A percentile compares a stretch with the other conserved stretches of the same genome.
These are phyloP conservation scores for Phalaenopsis aphrodite DNA, from an alignment of 106 monocot species.

Conservation along the genomic window DNA sequence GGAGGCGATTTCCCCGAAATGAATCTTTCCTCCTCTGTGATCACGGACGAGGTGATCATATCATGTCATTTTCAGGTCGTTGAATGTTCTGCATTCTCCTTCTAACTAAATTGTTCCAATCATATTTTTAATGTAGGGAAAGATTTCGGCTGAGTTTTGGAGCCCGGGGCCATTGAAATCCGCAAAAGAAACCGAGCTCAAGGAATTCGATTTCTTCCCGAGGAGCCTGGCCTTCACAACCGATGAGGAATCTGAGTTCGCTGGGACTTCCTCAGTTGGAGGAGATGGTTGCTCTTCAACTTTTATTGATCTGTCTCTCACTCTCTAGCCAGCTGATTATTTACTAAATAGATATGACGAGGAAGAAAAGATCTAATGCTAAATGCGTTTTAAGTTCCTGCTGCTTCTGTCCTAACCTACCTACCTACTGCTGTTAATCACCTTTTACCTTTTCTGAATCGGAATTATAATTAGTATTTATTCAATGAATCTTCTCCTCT, in stretches of 20 bases:
- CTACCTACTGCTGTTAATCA: neutral
- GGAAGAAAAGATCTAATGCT: neutral
- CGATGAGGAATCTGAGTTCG: slow-evolving; percentile 11
- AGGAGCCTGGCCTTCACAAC: neutral
- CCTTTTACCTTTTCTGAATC: neutral
- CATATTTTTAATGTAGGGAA: neutral
- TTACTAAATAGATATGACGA: neutral
- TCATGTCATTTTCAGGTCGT: neutral
- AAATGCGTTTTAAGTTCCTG: neutral
- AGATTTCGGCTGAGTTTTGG: neutral
- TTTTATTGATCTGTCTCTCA: slow-evolving; percentile 43
- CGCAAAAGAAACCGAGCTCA: slow-evolving; percentile 11
- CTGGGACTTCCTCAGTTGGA: slow-evolving; percentile 11
- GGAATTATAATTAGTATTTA: neutral
- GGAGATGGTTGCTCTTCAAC: slow-evolving; percentile 5
- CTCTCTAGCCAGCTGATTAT: slow-evolving; percentile 17
- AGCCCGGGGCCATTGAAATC: slow-evolving; percentile 9
- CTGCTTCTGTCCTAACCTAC: neutral
- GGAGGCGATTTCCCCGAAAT: slow-evolving; percentile 17
- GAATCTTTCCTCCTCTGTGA: slow-evolving; percentile 15
- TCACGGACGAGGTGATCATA: slow-evolving; percentile 14
- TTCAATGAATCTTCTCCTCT: neutral
- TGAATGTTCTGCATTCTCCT: neutral
- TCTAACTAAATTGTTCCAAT: neutral
- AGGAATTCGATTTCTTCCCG: slow-evolving; percentile 56